Base-by-base conservation (phyloP, 2,329 filamentous ascomycete species). In the Aureobasidium melanogenum region DNA sequence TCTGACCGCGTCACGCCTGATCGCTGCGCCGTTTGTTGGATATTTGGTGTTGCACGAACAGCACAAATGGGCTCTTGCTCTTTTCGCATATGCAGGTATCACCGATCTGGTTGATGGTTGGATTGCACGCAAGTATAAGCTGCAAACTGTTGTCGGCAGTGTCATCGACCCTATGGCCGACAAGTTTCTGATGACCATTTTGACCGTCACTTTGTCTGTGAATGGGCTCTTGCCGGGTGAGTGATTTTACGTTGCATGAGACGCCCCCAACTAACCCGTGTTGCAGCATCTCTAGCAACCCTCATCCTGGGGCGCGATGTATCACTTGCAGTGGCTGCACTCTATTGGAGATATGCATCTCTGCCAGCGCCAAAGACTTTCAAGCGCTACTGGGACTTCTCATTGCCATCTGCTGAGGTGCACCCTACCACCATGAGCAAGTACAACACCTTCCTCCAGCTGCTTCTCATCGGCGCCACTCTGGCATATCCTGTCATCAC, bases 131-230 rank as follows among this genome's bases (percentile, higher is more conserved):
- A 83, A 82, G 63, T 97, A 88, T 85, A 88, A 93, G 55, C 82
- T 91, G 62, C 88, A 94, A 74, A 97, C 94, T 0, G 93, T 99
- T 1, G 91, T 97, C 10, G 94, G 94, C 60, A 95, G 90, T 60
- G 85, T 99, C 32, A 91, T 99, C 64, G 92, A 96, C 70, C 94
- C 94, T 6, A 94, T 97, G 88, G 94, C 94, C 3, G 94, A 99
- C 75, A 99, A 99, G 77, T 83, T 85, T 9, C 82, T 99, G 65
- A 97, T 99, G 94, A 97, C 93, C 0, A 85, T 96, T 62, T 76
- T 96, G 68, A 95, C 93, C 0, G 86, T 93, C 14, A 91, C 89
- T 66, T 77, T 97, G 47, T 91, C 92, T 4, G 80, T 88, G 64
- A 91, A 96, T 68, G 91, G 91, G 3, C 83, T 85, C 15, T 79